Evolutionary conservation across 1,139 yeast species (phyloP), one percentile per base, ranked within the genome.

Genomic region (Geotrichum citri-aurantii): DNA sequence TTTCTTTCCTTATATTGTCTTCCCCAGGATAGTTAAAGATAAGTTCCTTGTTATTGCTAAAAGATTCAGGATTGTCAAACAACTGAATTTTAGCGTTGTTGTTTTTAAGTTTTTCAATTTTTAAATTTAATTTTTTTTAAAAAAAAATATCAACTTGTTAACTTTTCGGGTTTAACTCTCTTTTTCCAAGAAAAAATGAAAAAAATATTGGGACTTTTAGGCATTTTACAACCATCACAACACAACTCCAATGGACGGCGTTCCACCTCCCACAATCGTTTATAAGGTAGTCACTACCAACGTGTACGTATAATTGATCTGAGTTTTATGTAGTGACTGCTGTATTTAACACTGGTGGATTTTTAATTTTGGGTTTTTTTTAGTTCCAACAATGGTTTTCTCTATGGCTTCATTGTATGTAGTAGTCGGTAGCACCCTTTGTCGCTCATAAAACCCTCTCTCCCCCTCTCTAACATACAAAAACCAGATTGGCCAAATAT

Each of bases 401-500:
- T 59, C 8, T 59, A 59, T 47, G 62, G 62, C n/a, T 59, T 59
- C 21, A 44, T 59, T 17, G 62, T 59, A 52, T 14, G 58, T 48
- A 31, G 8, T n/a, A 17, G 12, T 14, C 29, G n/a, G n/a, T 11
- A 26, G 17, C 31, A 29, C 8, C 23, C n/a, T 49, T 24, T 12
- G 27, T 31, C 23, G 7, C 33, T 26, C 24, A 11, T 4, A 37
- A 11, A 26, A n/a, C 42, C 8, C 19, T n/a, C 27, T n/a, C n/a
- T n/a, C n/a, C n/a, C n/a, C n/a, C 17, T 24, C 21, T 26, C 48
- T 55, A 37, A 48, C 23, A 37, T 19, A 11, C 2, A 17, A 11
- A 5, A 7, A 7, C 31, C 12, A 52, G 49, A 68, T 74, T 6
- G 99, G 99, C 0, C 98, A 92, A 72, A 69, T 89, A 49, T 86